Evolutionary conservation across 73 alveolate species (phyloP), one percentile per base, ranked within the genome.

Genomic region (Tetrahymena borealis): DNA sequence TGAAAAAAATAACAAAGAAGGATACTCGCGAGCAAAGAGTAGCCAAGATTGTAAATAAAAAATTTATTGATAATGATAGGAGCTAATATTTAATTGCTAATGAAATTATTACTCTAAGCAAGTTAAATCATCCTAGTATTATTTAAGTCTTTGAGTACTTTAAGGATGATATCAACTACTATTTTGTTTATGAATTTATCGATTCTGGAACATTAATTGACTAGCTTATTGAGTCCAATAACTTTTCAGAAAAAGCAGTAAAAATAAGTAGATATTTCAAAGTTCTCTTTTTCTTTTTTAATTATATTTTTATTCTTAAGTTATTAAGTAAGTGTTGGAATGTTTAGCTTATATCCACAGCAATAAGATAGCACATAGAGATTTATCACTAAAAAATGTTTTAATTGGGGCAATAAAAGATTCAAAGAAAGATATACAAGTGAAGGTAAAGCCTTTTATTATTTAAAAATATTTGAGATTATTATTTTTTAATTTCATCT

Each of bases 121-220:
- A 40, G 33, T 38, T 92, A 78, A 91, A 78, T 78, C 95, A 92
- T 33, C 95, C 95, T 7, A 92, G 78, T 28, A 92, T 92, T 33
- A 39, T 92, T n/a, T 78, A 92, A 78, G 90, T 78, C 78, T 91
- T 78, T 38, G 95, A 92, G 38, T 91, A 78, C 42, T 92, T 78
- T 38, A 20, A 92, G 28, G 77, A 91, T 78, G 78, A 33, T 16
- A 39, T 37, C 2, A 78, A 92, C 79, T 38, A 78, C 38, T 92
- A 92, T 16, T 39, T 92, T 28, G 39, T 91, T 78, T 78, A 38
- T 91, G 95, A 92, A 13, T 40, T 38, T 40, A 36, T 91, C 33
- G 33, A 33, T 36, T 91, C 92, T 32, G 93, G 85, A 13, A 79
- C 90, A 33, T 43, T 92, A 15, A 78, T 78, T 32, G 95, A 92